Base-by-base conservation (phyloP, 176 grass and related monocot genomes). In the Raddia distichophylla region DNA sequence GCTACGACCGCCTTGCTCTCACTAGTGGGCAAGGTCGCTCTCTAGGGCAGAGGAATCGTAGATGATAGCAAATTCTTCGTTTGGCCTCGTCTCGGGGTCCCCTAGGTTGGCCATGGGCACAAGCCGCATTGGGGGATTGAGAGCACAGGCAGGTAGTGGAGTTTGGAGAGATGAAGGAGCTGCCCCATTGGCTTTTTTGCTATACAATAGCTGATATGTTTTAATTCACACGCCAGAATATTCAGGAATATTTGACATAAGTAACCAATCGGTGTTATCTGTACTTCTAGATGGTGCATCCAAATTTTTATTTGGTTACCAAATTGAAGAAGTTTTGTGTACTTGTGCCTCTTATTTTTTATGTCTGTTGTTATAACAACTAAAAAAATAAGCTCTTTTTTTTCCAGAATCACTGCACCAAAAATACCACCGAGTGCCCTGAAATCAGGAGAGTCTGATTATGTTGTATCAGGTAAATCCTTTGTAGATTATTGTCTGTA, bases 401-500 rank as follows among this genome's bases (percentile, higher is more conserved):
- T 86, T 67, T 50, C 44, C 82, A 99, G 96, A n/a, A 90, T 99
- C 7, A 99, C 96, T 83, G 87, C 92, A 18, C 96, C 93, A 70
- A 85, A 91, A 91, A 93, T 99, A 86, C 75, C 87, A 77, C 58
- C 45, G 79, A 93, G 85, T 81, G 85, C 96, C 84, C 87, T 99
- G 71, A 91, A 86, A 80, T 74, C 65, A 67, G 96, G 96, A 59
- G 96, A 99, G 69, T 93, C 91, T 69, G 53, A 99, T 88, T 99
- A 93, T 54, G 86, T 91, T 60, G 89, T 90, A 33, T 88, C 89
- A 82, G 91, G 96, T 97, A 90, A 83, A 73, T 50, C 69, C 1
- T 69, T 10, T 60, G 19, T 17, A 44, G 48, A 11, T 55, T 34
- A 34, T 16, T 76, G 16, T 67, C 0, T 7, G 53, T 60, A 13